phyloP scores from a whole-genome alignment of 331 rosid genomes.

The Rosa hybrid region DNA sequence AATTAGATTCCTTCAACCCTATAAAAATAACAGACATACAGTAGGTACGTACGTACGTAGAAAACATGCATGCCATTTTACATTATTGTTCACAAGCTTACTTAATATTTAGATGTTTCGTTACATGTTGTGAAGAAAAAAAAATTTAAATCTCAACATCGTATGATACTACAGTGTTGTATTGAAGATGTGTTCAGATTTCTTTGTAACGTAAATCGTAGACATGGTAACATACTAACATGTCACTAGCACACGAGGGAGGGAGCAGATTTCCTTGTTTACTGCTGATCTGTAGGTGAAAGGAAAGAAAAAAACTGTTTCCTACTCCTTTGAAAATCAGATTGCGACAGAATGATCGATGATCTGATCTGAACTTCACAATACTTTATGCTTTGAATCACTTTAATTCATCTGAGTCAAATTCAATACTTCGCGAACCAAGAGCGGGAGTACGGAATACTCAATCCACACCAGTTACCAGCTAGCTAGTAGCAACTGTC shows the following conservation, averaged over 20 bases:
- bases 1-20: not conserved
- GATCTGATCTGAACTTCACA: not conserved
- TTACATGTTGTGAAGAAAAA: not conserved
- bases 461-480: not conserved
- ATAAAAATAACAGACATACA: not conserved
- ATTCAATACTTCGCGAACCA: constrained; percentile 6
- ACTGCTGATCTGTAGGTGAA: not conserved
- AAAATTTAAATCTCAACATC: too few species aligned
- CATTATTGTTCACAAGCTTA: not conserved
- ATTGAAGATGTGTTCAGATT: not conserved
- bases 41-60: not conserved
- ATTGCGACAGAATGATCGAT: not conserved
- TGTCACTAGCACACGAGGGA: not conserved
- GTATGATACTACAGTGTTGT: not conserved
- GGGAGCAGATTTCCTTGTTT: not conserved
- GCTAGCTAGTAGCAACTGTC: not conserved
- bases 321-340: not conserved
- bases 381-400: constrained; percentile 3
- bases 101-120: not conserved
- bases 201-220: not conserved
- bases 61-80: not conserved
- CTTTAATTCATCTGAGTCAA: not conserved
- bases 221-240: not conserved
- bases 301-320: not conserved
- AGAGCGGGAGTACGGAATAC: constrained; percentile 4